These are phyloP conservation scores for Cercospora zeae-maydis DNA, from an alignment of 2,329 filamentous ascomycete species.

Conservation along the genomic window DNA sequence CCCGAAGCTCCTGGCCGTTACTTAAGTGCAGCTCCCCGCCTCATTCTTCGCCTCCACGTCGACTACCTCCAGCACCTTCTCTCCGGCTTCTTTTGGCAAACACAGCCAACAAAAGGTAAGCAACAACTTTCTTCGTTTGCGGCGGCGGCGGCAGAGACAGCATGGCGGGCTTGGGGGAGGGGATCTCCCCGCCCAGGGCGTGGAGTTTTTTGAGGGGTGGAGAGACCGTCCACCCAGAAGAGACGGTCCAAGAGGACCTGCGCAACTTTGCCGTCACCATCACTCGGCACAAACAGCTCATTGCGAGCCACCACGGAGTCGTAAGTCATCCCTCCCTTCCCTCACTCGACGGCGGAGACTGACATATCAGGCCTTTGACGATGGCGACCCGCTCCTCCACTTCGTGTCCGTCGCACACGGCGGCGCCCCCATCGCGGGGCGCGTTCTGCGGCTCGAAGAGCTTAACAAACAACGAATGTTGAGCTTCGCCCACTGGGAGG, in stretches of 20 bases:
- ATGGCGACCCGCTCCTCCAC: background rate
- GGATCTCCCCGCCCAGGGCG: background rate
- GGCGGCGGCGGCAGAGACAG: background rate
- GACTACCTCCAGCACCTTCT: background rate
- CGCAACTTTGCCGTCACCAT: background rate
- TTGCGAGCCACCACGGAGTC: background rate
- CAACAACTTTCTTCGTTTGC: background rate
- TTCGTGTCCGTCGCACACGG: background rate
- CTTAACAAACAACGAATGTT: background rate
- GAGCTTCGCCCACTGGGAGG: background rate
- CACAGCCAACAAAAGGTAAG: background rate
- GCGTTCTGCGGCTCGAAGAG: background rate
- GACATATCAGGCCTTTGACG: background rate
- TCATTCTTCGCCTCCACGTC: background rate
- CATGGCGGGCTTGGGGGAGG: background rate
- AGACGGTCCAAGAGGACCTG: background rate
- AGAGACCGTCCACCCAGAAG: background rate
- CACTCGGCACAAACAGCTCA: conserved; percentile 2
- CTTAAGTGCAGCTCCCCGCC: background rate
- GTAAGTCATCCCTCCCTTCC: background rate
- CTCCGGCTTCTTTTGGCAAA: background rate
- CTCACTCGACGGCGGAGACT: background rate
- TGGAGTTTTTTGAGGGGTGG: background rate
- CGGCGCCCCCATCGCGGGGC: background rate
- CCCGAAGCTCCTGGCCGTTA: background rate